Conservation (phyloP, 169 alveolate genomes). For the Plasmodium reichenowi region DNA sequence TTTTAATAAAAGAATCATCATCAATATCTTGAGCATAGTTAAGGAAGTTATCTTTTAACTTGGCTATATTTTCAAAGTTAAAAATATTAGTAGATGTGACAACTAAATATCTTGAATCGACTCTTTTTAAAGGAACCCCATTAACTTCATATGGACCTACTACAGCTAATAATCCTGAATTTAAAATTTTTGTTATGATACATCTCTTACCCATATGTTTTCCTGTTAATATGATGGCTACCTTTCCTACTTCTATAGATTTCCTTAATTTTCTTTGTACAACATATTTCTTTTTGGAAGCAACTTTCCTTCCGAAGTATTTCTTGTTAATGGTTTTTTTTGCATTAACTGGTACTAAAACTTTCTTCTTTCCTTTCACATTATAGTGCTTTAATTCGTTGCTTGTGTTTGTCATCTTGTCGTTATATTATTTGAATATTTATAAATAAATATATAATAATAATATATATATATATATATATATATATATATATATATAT, state of each 20-base stretch:
- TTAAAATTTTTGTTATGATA: conserved; percentile 95
- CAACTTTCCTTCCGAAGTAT: conserved; percentile 77
- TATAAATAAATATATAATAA: too few relatives aligned
- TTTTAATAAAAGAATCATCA: conserved; percentile 85
- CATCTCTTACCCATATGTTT: conserved; percentile 98
- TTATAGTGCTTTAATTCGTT: conserved; percentile 24
- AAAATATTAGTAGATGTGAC: conserved; percentile 95
- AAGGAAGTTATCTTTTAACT: conserved; percentile 79
- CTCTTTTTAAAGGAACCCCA: conserved; percentile 98
- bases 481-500: too few relatives aligned
- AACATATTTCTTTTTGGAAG: conserved; percentile 79
- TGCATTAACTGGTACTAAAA: conserved; percentile 40
- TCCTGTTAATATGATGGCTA: conserved; percentile 96
- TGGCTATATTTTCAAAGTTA: conserved; percentile 85
- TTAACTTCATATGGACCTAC: conserved; percentile 97
- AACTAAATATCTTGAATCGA: conserved; percentile 95
- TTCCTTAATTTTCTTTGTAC: conserved; percentile 86
- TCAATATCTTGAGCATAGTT: conserved; percentile 78
- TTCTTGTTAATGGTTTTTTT: conserved; percentile 56
- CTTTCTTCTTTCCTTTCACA: conserved; percentile 45
- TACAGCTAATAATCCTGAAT: conserved; percentile 94
- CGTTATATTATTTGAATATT: too few relatives aligned
- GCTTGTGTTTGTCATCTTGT: neutral
- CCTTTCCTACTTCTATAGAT: conserved; percentile 93
- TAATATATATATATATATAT: too few relatives aligned